A percentile compares a stretch with the other conserved stretches of the same genome.
phyloP scores from a whole-genome alignment of 441 rosid genomes.

The Adansonia grandidieri region DNA sequence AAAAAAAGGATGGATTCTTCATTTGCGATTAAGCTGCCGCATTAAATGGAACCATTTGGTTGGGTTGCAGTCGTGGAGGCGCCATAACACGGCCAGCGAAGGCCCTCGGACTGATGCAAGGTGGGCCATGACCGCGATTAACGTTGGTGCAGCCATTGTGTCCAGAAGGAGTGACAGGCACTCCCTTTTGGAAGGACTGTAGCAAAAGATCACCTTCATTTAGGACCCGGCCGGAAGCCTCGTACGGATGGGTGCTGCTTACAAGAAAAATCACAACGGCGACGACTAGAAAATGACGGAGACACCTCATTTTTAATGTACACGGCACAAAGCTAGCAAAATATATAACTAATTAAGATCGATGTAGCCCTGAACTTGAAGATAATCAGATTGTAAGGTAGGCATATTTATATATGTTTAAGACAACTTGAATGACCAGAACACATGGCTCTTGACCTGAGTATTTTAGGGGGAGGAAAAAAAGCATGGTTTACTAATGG shows the following conservation, averaged over 20 bases:
- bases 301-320: background rate
- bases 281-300: background rate
- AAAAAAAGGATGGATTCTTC: background rate
- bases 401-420: background rate
- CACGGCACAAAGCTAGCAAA: constrained; percentile 1
- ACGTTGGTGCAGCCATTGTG: constrained; percentile 25
- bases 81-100: constrained; percentile 34
- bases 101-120: constrained; percentile 24
- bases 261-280: background rate
- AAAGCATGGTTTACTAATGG: background rate
- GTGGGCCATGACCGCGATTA: constrained; percentile 12
- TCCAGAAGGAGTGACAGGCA: constrained; percentile 6
- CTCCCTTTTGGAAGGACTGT: constrained; percentile 28
- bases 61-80: constrained; percentile 4
- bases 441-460: background rate
- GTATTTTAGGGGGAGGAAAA: background rate
- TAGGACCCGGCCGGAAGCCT: background rate
- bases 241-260: background rate
- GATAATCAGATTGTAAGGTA: background rate
- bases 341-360: background rate
- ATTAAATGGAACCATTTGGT: constrained; percentile 7
- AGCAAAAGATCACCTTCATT: constrained; percentile 4
- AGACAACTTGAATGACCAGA: constrained; percentile 4
- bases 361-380: background rate
- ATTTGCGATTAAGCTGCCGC: background rate